Percentiles rank a stretch among this genome's conserved stretches.
Evolutionary conservation across 2,329 filamentous ascomycete species (phyloP).

Genomic region (Zasmidium angulare): DNA sequence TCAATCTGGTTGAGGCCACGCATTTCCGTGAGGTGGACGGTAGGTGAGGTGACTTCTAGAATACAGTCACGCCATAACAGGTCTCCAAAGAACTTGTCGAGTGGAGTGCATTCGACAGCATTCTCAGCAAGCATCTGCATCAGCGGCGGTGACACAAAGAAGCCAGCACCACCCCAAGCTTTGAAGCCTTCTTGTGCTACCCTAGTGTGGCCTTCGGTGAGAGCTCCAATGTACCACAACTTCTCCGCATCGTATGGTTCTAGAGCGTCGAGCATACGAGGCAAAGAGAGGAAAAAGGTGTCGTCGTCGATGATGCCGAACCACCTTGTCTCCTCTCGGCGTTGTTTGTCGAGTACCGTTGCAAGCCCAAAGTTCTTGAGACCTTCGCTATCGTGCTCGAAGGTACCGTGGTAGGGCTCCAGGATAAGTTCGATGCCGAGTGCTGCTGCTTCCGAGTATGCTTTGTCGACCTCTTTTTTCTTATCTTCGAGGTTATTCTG

Average conservation of each 20-base stretch:
- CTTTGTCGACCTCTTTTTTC: conserved; percentile 9
- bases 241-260: conserved; percentile 19
- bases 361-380: conserved; percentile 29
- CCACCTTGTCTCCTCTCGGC: conserved; percentile 23
- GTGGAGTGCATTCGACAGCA: conserved; percentile 20
- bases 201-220: conserved; percentile 28
- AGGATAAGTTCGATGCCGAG: conserved; percentile 24
- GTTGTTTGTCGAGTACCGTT: conserved; percentile 20
- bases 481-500: conserved; percentile 18
- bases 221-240: conserved; percentile 27
- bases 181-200: conserved; percentile 30
- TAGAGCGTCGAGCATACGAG: conserved; percentile 23
- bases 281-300: conserved; percentile 31
- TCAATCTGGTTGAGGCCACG: conserved; percentile 31
- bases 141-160: conserved; percentile 29
- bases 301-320: conserved; percentile 32
- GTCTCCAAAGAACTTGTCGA: conserved; percentile 27
- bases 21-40: conserved; percentile 27
- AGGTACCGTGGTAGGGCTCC: conserved; percentile 21
- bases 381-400: conserved; percentile 22
- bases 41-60: conserved; percentile 26
- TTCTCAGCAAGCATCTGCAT: conserved; percentile 25
- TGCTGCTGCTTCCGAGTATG: conserved; percentile 14
- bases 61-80: conserved; percentile 31
- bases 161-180: conserved; percentile 31